These are phyloP conservation scores for Pseudocercospora eumusae DNA, from an alignment of 2,329 filamentous ascomycete species.

Conservation along the genomic window DNA sequence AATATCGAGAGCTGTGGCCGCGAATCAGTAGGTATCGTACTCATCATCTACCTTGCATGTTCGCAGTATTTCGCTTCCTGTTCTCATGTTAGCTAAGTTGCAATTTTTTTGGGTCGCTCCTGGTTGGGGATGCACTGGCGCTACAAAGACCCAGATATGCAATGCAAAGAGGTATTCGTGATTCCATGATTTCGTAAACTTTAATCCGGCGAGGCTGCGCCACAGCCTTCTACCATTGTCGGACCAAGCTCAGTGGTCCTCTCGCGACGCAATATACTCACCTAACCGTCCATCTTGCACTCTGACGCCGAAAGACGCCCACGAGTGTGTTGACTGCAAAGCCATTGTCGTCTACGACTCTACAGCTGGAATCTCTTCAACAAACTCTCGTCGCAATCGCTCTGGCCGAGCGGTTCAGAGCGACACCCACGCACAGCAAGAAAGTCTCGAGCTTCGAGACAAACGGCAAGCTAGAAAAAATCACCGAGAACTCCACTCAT, in stretches of 20 bases:
- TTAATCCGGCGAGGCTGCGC: not conserved
- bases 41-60: not conserved
- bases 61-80: not conserved
- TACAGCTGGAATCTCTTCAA: not conserved
- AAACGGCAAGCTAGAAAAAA: not conserved
- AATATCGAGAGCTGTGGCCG: not conserved
- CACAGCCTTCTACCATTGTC: not conserved
- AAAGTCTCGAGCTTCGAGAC: not conserved
- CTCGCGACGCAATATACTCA: not conserved
- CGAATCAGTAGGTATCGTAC: not conserved
- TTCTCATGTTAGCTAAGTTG: not conserved
- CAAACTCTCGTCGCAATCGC: not conserved
- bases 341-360: not conserved
- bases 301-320: not conserved
- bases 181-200: no score
- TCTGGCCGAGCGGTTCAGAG: not conserved
- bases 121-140: not conserved
- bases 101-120: not conserved
- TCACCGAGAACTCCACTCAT: not conserved
- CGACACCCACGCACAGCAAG: not conserved
- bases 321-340: not conserved
- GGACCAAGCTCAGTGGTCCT: not conserved
- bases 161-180: not conserved
- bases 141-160: not conserved
- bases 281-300: not conserved